Evolutionary conservation across 768 basidiomycete genomes (phyloP).

Genomic region (Calocera viscosa): DNA sequence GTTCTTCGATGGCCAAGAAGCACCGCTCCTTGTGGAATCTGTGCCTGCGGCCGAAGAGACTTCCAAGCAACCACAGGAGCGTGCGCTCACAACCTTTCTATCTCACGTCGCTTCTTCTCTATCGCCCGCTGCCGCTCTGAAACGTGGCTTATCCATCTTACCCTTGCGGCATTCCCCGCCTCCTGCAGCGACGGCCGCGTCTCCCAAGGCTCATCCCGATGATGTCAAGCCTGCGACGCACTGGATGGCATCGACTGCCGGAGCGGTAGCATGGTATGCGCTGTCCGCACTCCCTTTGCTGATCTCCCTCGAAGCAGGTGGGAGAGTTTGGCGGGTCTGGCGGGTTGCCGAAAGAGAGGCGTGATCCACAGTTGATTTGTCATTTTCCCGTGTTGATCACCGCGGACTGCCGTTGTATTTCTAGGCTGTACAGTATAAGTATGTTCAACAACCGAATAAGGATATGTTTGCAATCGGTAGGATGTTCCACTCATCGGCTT

Average conservation of each 20-base stretch:
- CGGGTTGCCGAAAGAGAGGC: neutral
- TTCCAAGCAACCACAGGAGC: neutral
- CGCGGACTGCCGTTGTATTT: slow-evolving; percentile 4
- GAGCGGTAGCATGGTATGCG: slow-evolving; percentile 3
- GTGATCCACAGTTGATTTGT: neutral
- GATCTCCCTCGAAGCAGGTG: slow-evolving; percentile 2
- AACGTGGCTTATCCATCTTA: neutral
- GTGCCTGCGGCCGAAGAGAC: neutral
- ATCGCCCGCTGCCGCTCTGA: neutral
- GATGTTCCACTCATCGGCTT: neutral
- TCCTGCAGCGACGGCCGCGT: neutral
- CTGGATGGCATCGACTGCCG: slow-evolving; percentile 4
- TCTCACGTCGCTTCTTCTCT: slow-evolving; percentile 1
- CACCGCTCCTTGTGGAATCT: neutral
- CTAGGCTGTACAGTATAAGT: slow-evolving; percentile 4
- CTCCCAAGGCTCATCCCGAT: neutral
- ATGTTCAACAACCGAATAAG: neutral
- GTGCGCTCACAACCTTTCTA: neutral
- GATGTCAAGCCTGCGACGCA: neutral
- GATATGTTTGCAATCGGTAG: neutral
- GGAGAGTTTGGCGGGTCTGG: neutral
- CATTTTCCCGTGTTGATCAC: neutral
- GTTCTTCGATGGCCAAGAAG: slow-evolving; percentile 1
- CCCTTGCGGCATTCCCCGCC: neutral
- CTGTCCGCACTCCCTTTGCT: neutral